These are phyloP conservation scores for Aspergillus saccharolyticus DNA, from an alignment of 495 filamentous ascomycete species.

Conservation along the genomic window DNA sequence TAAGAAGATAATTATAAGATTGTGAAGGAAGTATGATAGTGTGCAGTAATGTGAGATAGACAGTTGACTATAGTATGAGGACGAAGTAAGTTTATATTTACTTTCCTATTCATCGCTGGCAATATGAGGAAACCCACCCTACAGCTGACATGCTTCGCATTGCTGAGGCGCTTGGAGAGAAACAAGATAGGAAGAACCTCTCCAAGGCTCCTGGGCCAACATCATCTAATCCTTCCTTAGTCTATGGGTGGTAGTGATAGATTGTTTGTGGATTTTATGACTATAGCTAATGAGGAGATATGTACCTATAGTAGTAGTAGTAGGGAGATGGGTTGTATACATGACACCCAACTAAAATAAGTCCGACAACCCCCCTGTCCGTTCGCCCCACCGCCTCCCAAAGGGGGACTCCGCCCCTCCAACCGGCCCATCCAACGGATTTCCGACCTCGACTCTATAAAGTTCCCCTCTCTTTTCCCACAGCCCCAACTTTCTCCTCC, in stretches of 20 bases:
- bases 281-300: neutral
- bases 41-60: too few species aligned
- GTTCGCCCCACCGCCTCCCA: neutral
- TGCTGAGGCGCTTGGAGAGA: conserved; percentile 16
- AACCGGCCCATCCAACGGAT: neutral
- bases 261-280: neutral
- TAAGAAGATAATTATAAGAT: neutral
- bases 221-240: conserved; percentile 14
- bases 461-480: neutral
- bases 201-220: conserved; percentile 18
- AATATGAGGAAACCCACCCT: conserved; percentile 17
- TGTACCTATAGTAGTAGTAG: too few species aligned
- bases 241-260: neutral
- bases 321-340: neutral
- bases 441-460: conserved; percentile 4
- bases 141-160: conserved; percentile 15
- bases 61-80: too few species aligned
- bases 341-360: neutral
- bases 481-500: neutral
- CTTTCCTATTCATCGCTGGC: neutral
- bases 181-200: conserved; percentile 14
- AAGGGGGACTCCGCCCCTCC: neutral
- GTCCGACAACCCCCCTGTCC: neutral
- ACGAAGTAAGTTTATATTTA: neutral
- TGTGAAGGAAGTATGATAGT: neutral